Conservation (phyloP, 495 filamentous ascomycete genomes). For the Schizothecium vesticola region DNA sequence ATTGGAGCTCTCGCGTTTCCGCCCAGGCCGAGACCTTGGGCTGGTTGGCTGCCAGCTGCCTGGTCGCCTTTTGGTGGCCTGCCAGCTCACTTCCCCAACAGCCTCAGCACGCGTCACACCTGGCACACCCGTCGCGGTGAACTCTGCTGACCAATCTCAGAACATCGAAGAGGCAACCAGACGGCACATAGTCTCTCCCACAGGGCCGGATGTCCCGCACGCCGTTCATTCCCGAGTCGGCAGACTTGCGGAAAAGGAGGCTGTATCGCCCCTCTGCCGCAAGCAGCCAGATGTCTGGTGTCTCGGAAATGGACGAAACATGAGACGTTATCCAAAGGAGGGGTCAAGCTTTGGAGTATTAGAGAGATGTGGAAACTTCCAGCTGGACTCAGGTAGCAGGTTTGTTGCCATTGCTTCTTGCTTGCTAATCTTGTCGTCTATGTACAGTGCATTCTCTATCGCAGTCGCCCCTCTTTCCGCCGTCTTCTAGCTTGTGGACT, state of each 20-base stretch:
- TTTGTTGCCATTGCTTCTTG: neutral
- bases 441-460: neutral
- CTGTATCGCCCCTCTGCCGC: neutral
- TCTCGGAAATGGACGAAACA: neutral
- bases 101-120: neutral
- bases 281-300: neutral
- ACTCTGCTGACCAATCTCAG: neutral
- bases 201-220: neutral
- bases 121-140: neutral
- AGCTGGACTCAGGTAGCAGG: neutral
- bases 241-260: neutral
- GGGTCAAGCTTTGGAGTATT: neutral
- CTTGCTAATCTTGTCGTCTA: neutral
- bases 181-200: neutral
- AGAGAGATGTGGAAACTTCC: neutral
- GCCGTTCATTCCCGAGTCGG: neutral
- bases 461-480: neutral
- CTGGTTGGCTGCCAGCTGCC: slow-evolving; percentile 6
- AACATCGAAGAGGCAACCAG: neutral
- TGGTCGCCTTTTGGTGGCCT: neutral
- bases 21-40: neutral
- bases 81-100: neutral
- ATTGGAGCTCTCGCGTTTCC: slow-evolving; percentile 2
- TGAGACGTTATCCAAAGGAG: neutral
- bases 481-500: neutral